Conservation (phyloP, 2,329 filamentous ascomycete species). For the Lachnellula subtilissima region DNA sequence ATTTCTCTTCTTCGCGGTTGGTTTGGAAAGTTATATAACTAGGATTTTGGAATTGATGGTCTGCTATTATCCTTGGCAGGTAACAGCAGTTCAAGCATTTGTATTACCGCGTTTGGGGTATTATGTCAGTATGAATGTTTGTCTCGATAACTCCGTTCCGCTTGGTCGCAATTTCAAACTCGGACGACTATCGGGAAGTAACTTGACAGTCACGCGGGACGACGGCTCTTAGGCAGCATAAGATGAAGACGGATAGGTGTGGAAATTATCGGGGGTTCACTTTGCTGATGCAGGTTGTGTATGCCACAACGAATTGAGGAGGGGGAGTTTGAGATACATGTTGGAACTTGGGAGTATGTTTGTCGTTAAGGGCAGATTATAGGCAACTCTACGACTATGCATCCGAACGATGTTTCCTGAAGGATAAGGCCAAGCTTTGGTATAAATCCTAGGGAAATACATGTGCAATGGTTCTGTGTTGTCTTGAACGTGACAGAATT, state of each 20-base stretch:
- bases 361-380: background rate
- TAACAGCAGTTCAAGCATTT: background rate
- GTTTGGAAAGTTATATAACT: conserved; percentile 17
- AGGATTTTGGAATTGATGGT: conserved; percentile 33
- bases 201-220: conserved; percentile 20
- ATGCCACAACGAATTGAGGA: conserved; percentile 48
- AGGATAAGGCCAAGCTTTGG: background rate
- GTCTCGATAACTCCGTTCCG: conserved; percentile 1
- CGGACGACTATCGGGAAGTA: conserved; percentile 11
- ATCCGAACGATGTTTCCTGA: background rate
- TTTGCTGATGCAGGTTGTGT: conserved; percentile 35
- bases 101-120: conserved; percentile 11
- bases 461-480: no score
- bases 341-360: conserved; percentile 5
- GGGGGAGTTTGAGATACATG: conserved; percentile 9
- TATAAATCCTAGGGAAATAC: no score
- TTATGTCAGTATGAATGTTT: conserved; percentile 13
- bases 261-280: conserved; percentile 32
- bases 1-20: no score
- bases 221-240: conserved; percentile 18
- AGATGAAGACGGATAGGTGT: conserved; percentile 40
- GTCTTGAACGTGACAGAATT: no score
- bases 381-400: no score
- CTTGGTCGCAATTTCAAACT: conserved; percentile 6
- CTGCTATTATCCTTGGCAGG: background rate